phyloP scores from a whole-genome alignment of 2,329 filamentous ascomycete genomes.

The Lasiodiplodia sp. region DNA sequence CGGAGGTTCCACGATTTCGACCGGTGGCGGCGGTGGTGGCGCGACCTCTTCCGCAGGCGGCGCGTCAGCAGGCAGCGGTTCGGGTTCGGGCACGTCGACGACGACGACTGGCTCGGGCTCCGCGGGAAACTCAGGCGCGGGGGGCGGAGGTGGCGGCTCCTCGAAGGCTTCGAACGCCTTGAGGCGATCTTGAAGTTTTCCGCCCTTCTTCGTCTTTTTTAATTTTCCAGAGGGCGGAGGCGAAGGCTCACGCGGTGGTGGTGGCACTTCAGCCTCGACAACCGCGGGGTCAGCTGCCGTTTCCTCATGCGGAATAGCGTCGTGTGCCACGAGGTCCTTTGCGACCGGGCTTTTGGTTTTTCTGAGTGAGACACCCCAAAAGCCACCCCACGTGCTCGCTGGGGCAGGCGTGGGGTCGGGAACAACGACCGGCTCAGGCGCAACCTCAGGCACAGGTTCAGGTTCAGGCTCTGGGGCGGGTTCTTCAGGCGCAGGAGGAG shows the following conservation, averaged over 20 bases:
- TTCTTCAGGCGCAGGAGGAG: conserved; percentile 22
- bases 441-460: conserved; percentile 32
- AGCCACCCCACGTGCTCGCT: conserved; percentile 45
- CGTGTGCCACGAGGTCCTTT: conserved; percentile 28
- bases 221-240: conserved; percentile 26
- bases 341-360: conserved; percentile 49
- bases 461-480: conserved; percentile 41
- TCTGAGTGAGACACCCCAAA: conserved; percentile 55
- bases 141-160: conserved; percentile 22
- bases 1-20: conserved; percentile 19
- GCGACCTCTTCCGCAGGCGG: conserved; percentile 1
- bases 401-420: conserved; percentile 33
- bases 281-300: conserved; percentile 28
- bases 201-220: conserved; percentile 39
- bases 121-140: conserved; percentile 40
- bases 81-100: conserved; percentile 9
- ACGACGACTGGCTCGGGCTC: conserved; percentile 35
- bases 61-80: conserved; percentile 25
- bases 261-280: conserved; percentile 35
- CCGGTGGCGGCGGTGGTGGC: conserved; percentile 22
- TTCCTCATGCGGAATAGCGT: conserved; percentile 25
- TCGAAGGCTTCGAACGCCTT: conserved; percentile 28
- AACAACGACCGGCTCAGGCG: conserved; percentile 40
- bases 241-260: conserved; percentile 15
- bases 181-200: conserved; percentile 25